Conservation (phyloP, 352 stramenopile species). For the Pythium utonaiense region DNA sequence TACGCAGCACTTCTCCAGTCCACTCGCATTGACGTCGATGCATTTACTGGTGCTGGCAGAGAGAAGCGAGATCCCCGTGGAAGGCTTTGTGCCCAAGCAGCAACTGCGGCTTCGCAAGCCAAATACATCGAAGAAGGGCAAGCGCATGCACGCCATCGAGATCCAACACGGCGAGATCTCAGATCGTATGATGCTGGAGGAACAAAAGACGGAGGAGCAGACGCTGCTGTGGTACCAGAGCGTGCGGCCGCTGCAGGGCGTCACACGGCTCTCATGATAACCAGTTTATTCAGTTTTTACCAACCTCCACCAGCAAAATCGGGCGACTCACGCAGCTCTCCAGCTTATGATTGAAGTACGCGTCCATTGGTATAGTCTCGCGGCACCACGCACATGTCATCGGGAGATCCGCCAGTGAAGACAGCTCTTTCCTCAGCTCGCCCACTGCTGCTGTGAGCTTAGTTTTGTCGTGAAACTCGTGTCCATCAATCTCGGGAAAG, state of each 20-base stretch:
- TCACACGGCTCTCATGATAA: conserved; percentile 8
- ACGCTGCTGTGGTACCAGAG: conserved; percentile 18
- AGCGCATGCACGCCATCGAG: conserved; percentile 9
- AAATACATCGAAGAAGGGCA: conserved; percentile 21
- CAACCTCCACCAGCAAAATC: too few relatives aligned
- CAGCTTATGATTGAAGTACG: background rate
- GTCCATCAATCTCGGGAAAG: background rate
- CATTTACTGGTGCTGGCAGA: conserved; percentile 52
- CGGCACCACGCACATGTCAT: background rate
- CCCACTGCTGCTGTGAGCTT: background rate
- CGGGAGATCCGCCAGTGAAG: background rate
- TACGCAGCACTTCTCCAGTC: conserved; percentile 34
- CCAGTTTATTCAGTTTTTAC: too few relatives aligned
- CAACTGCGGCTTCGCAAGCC: conserved; percentile 52
- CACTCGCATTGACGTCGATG: conserved; percentile 39
- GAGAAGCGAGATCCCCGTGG: conserved; percentile 23
- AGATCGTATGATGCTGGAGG: too few relatives aligned
- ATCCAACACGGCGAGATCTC: conserved; percentile 3
- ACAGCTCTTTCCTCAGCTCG: background rate
- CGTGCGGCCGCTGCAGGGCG: conserved; percentile 5
- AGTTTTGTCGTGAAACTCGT: background rate
- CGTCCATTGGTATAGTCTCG: background rate
- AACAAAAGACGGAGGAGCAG: background rate
- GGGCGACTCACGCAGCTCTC: background rate
- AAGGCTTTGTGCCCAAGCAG: conserved; percentile 61